These are phyloP conservation scores for Chara braunii DNA, from an alignment of 139 green algal genomes.

Conservation along the genomic window DNA sequence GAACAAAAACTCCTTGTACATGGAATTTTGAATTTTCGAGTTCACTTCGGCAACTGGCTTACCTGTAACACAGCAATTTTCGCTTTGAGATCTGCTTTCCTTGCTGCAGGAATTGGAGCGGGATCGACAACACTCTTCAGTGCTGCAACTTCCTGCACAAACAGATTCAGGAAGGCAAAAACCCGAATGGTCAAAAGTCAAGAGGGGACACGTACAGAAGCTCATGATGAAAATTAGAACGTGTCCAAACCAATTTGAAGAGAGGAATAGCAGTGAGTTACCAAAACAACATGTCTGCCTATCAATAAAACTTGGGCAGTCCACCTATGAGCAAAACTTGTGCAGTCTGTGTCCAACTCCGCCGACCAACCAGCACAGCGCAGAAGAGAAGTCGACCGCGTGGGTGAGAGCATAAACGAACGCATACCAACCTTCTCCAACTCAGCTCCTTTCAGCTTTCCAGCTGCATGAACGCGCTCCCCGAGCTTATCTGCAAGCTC, in stretches of 20 bases:
- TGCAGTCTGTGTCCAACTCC: too few species aligned
- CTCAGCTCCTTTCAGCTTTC: constrained; percentile 17
- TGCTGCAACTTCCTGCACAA: constrained; percentile 36
- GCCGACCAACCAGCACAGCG: too few species aligned
- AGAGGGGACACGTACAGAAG: neutral
- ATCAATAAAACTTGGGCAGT: too few species aligned
- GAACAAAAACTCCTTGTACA: too few species aligned
- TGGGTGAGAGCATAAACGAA: too few species aligned
- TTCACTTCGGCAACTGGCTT: too few species aligned
- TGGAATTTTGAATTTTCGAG: too few species aligned
- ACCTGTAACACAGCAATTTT: constrained; percentile 42
- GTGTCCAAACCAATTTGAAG: neutral
- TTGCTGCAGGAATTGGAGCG: constrained; percentile 57
- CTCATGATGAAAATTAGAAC: neutral
- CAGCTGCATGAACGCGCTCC: constrained; percentile 43
- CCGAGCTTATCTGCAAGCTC: constrained; percentile 54
- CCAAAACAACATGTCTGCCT: too few species aligned
- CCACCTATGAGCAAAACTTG: too few species aligned
- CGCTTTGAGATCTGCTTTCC: constrained; percentile 67
- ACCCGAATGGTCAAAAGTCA: neutral
- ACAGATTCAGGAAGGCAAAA: too few species aligned
- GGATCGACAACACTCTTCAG: constrained; percentile 56
- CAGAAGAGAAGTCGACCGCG: too few species aligned
- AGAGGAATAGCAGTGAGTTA: neutral
- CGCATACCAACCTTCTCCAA: constrained; percentile 48